A percentile compares a stretch with the other conserved stretches of the same genome.
Evolutionary conservation across 495 filamentous ascomycete genomes (phyloP).

Genomic region (Neurospora sp.): DNA sequence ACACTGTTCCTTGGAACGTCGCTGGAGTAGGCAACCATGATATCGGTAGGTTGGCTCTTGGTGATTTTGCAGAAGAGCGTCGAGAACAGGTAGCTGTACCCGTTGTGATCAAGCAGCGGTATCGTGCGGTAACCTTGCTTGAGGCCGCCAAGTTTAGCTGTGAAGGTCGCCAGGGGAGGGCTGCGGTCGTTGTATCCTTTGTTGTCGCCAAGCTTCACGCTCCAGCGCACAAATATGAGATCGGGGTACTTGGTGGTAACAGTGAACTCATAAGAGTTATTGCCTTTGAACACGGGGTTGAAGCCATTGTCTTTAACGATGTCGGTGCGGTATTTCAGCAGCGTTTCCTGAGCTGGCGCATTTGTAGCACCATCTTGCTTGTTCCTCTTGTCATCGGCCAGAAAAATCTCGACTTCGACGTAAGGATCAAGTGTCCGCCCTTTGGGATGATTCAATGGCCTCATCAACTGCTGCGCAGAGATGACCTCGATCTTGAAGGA

Average conservation of each 20-base stretch:
- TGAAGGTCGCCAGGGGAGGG: conserved; percentile 73
- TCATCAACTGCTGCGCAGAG: conserved; percentile 88
- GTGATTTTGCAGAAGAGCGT: conserved; percentile 83
- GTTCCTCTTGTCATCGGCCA: conserved; percentile 76
- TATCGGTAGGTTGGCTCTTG: conserved; percentile 44
- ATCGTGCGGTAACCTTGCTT: conserved; percentile 95
- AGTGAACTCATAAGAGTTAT: conserved; percentile 57
- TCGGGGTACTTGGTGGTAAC: conserved; percentile 86
- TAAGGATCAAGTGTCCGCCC: conserved; percentile 81
- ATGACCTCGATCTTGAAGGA: conserved; percentile 78
- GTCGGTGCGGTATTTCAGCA: conserved; percentile 61
- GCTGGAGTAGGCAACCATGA: conserved; percentile 37
- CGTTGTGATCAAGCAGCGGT: conserved; percentile 79
- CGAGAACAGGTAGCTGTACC: conserved; percentile 89
- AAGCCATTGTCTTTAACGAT: conserved; percentile 82
- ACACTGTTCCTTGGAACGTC: conserved; percentile 26
- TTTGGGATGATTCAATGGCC: conserved; percentile 56
- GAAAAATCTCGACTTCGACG: conserved; percentile 87
- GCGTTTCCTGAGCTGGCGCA: conserved; percentile 44
- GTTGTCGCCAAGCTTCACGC: conserved; percentile 72
- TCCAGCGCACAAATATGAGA: conserved; percentile 87
- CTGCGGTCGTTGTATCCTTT: conserved; percentile 54
- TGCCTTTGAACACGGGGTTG: conserved; percentile 61
- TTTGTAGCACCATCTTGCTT: conserved; percentile 29
- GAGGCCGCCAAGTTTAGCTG: conserved; percentile 79